Conservation (phyloP, 352 stramenopile species). For the Globisporangium nagaii region DNA sequence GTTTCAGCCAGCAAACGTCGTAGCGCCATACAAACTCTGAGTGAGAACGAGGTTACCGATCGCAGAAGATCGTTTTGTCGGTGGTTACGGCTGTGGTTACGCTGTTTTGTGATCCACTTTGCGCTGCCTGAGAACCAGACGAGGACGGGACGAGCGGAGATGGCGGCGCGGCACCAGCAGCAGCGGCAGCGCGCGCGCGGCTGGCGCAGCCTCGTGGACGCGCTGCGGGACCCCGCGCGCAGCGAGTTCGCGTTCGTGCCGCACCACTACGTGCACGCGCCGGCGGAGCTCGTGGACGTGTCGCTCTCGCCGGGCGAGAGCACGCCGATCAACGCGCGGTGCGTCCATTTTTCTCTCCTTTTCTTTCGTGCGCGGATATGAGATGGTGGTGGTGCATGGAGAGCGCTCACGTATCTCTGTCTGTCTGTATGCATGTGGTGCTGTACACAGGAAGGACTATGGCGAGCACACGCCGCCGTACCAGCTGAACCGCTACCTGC, state of each 20-base stretch:
- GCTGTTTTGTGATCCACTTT: no score
- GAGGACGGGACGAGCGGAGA: neutral
- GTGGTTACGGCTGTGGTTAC: neutral
- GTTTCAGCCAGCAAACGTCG: no score
- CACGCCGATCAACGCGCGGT: slow-evolving; percentile 52
- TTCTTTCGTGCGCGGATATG: neutral
- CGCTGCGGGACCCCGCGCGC: slow-evolving; percentile 56
- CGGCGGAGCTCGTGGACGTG: slow-evolving; percentile 25
- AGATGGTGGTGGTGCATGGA: no score
- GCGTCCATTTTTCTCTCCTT: neutral
- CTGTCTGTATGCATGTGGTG: neutral
- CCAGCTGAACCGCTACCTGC: slow-evolving; percentile 58
- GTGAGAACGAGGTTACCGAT: neutral
- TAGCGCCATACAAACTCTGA: neutral
- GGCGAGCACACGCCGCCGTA: slow-evolving; percentile 17
- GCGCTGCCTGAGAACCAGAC: neutral
- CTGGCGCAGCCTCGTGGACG: slow-evolving; percentile 62
- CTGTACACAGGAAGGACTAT: slow-evolving; percentile 9
- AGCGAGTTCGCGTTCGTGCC: slow-evolving; percentile 82
- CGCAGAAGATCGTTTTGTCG: neutral
- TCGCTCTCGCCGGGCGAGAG: slow-evolving; percentile 40
- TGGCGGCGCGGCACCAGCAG: neutral
- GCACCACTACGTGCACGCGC: slow-evolving; percentile 67
- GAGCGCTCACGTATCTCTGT: neutral
- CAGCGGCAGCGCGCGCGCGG: slow-evolving; percentile 9